Conservation (phyloP, 2,329 filamentous ascomycete genomes). For the Helicocarpus griseus region DNA sequence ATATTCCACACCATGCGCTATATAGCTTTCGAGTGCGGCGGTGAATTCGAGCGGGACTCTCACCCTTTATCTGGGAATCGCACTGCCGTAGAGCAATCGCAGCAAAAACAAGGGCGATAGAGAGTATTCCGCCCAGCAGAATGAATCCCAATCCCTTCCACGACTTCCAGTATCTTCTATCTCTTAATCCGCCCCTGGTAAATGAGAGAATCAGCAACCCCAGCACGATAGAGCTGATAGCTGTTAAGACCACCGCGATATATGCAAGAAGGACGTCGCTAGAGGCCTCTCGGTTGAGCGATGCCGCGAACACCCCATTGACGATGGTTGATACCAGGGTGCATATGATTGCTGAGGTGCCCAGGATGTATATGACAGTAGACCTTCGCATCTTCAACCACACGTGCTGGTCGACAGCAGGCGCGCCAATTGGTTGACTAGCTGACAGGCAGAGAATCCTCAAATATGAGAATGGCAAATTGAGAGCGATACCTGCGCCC, state of each 20-base stretch:
- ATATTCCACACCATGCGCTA: conserved; percentile 1
- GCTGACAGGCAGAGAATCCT: not conserved
- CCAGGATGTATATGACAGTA: not conserved
- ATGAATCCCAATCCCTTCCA: not conserved
- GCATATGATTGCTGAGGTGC: not conserved
- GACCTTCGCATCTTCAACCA: conserved; percentile 1
- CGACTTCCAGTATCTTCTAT: not conserved
- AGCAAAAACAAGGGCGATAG: not conserved
- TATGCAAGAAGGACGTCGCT: not conserved
- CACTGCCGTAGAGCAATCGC: not conserved
- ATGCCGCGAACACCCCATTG: conserved; percentile 4
- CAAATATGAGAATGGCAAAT: not conserved
- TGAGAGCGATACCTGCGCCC: not conserved
- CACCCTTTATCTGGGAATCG: not conserved
- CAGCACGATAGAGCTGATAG: conserved; percentile 1
- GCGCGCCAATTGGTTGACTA: not conserved
- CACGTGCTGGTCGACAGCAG: not conserved
- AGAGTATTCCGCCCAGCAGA: not conserved
- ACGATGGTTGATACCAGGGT: conserved; percentile 2
- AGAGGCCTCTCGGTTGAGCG: not conserved
- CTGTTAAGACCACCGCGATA: conserved; percentile 1
- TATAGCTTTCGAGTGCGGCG: not conserved
- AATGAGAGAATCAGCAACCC: conserved; percentile 3
- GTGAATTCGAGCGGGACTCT: not conserved
- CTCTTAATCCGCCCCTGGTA: not conserved